Evolutionary conservation across 202 grass and related monocot species (phyloP).

Genomic region (Hordeum pubiflorum): DNA sequence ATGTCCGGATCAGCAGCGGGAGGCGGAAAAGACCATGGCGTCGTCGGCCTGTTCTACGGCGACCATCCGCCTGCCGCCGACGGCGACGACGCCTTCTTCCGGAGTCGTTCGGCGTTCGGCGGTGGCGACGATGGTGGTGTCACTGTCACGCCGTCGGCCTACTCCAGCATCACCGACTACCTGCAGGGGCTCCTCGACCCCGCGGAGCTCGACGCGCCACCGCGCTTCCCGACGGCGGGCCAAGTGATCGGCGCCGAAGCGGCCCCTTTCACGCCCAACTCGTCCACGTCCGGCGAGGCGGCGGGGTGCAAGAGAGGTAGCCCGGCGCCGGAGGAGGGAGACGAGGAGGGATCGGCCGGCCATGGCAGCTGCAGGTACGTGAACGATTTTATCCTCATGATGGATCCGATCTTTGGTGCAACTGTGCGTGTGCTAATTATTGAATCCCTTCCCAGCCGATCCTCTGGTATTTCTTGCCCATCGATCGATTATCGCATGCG

Average conservation of each 20-base stretch:
- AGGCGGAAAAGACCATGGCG: not conserved
- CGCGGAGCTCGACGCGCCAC: not conserved
- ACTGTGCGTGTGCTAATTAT: not conserved
- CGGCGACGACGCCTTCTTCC: not conserved
- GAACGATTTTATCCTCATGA: not conserved
- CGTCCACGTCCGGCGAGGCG: constrained; percentile 45
- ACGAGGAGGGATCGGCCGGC: constrained; percentile 20
- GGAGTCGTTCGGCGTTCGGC: not conserved
- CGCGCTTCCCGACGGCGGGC: not conserved
- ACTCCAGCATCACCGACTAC: constrained; percentile 32
- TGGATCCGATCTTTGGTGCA: not conserved
- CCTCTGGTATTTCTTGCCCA: not conserved
- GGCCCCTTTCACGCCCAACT: constrained; percentile 43
- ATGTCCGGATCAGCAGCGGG: not conserved
- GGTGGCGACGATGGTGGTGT: not conserved
- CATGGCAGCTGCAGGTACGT: constrained; percentile 28
- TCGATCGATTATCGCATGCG: not conserved
- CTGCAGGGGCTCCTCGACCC: constrained; percentile 25
- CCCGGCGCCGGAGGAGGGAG: not conserved
- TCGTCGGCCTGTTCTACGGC: not conserved
- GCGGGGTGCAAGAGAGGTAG: constrained; percentile 29
- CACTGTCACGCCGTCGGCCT: not conserved
- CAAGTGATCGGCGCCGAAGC: not conserved
- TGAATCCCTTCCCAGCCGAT: not conserved
- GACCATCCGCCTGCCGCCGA: not conserved